Base-by-base conservation (phyloP, 768 basidiomycete genomes). In the Candolleomyces eurysporus region DNA sequence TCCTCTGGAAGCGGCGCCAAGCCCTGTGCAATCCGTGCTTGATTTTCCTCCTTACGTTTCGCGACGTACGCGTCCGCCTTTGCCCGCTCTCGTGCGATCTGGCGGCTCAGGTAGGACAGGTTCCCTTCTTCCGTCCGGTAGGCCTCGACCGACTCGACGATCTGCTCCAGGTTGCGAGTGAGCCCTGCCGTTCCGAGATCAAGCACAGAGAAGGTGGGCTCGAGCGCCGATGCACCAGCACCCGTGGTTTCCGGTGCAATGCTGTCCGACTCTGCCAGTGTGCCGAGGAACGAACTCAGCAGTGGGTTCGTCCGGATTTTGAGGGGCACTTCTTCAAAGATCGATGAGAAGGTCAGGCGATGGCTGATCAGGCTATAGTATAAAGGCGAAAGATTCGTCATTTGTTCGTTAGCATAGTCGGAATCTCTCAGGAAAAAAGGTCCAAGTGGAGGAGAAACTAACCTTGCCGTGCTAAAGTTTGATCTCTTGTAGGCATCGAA, bases 81-180 rank as follows among this genome's bases (percentile, higher is more conserved):
- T 48, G 82, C 75, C 69, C 86, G 89, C 73, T 97, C 95, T 32
- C 95, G 84, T 32, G 88, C 88, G 69, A 96, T 96, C 72, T 96
- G 94, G 58, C 95, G 87, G 49, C 82, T 81, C 66, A 93, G 78
- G 79, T 94, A 97, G 57, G 90, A 94, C 65, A 95, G 83, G 74
- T 96, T 96, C 55, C 92, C 91, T 69, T 96, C 92, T 74, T 97
- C 95, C 58, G 91, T 92, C 68, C 88, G 86, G 76, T 94, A 93
- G 67, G 78, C 84, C 75, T 94, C 92, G 61, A 96, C 79, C 0
- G 89, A 86, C 72, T 96, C 93, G 62, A 92, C 86, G 54, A 95
- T 86, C 72, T 89, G 85, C 77, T 93, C 91, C 64, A 96, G 75
- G 71, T 91, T 91, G 70, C 83, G 83, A 58, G 90, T 86, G 55